Conservation (phyloP, 257 asterid genomes). For the Thymus mandschuricus region DNA sequence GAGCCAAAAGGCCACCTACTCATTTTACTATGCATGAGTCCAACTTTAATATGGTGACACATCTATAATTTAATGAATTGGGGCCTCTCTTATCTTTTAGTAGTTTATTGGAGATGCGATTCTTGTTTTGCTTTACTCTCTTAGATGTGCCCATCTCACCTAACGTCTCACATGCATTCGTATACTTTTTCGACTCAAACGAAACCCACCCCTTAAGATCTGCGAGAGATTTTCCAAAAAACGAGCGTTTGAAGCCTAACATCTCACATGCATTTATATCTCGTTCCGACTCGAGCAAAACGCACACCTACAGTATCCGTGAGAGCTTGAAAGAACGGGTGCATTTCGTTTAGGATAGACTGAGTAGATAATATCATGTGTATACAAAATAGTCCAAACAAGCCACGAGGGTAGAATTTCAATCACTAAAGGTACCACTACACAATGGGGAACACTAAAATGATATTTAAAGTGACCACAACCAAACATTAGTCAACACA, state of each 20-base stretch:
- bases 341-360: too few species aligned
- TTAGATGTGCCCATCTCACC: conserved; percentile 15
- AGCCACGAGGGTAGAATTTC: background rate
- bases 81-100: conserved; percentile 8
- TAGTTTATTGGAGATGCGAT: background rate
- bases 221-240: too few species aligned
- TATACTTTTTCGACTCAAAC: too few species aligned
- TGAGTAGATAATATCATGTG: too few species aligned
- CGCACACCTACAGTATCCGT: too few species aligned
- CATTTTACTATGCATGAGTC: background rate
- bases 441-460: background rate
- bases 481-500: background rate
- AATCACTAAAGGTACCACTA: background rate
- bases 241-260: too few species aligned
- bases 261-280: too few species aligned
- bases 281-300: too few species aligned
- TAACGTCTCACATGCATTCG: background rate
- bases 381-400: too few species aligned
- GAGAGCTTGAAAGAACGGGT: too few species aligned
- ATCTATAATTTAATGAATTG: conserved; percentile 6
- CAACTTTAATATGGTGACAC: background rate
- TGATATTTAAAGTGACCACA: background rate
- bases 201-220: too few species aligned
- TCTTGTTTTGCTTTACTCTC: background rate
- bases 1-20: background rate